Evolutionary conservation across 345 rosid genomes (phyloP), one percentile per base, ranked within the genome.

Genomic region (Lepidium didymum): DNA sequence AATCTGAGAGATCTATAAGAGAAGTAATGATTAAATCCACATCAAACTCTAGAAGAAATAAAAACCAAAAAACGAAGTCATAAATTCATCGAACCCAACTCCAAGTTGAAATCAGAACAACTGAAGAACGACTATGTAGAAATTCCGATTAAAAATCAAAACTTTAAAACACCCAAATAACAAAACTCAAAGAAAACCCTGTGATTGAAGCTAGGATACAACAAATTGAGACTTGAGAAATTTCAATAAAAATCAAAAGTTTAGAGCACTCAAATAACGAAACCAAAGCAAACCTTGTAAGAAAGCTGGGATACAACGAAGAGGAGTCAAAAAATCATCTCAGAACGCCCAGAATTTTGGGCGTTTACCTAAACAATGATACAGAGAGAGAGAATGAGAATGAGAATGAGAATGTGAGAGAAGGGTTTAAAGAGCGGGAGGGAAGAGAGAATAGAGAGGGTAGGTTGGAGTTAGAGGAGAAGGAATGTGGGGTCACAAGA

Each of bases 381-480:
- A 9, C 43, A 51, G 67, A 8, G 69, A 77, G 27, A 36, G 56
- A 64, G 10, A 34, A 40, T 5, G 64, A 59, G 49, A 41, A 18
- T 38, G 51, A 41, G 35, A 60, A 6, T n/a, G 42, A 40, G 52
- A 46, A 34, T 36, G 42, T 23, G 13, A 15, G 45, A 36, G 61
- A 41, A 40, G 68, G 68, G 77, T 76, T 68, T 42, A 64, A 74
- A 77, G 73, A 68, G 69, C 15, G 56, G 77, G 42, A 50, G 54
- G 47, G 50, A 57, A 64, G 45, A 64, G 45, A 64, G 42, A 55
- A 34, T 18, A 58, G 67, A 63, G 34, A 54, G 25, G 80, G 75
- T 85, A 83, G 92, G 92, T 87, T 67, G 47, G 85, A 77, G 86
- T 80, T 79, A 79, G 88, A 68, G 78, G 60, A 68, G 71, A 67